phyloP scores from a whole-genome alignment of 1,139 yeast genomes.

The Suhomyces taliae region DNA sequence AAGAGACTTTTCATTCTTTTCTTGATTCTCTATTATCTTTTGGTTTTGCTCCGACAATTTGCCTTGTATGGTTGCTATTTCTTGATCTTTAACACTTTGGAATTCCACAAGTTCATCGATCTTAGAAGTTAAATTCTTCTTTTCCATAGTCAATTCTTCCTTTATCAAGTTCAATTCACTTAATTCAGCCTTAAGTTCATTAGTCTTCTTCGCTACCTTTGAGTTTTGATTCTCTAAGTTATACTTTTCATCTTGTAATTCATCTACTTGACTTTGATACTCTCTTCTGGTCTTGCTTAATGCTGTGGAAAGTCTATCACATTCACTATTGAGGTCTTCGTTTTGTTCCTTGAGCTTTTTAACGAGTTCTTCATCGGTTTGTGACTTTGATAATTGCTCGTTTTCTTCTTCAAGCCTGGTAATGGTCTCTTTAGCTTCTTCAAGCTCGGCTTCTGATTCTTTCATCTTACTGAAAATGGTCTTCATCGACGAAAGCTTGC shows the following conservation, averaged over 20 bases:
- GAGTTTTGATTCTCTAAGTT: slow-evolving; percentile 39
- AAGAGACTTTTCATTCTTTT: not conserved
- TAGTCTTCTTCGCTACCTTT: slow-evolving; percentile 33
- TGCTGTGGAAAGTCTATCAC: slow-evolving; percentile 59
- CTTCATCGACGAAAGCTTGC: slow-evolving; percentile 78
- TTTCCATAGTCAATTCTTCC: slow-evolving; percentile 50
- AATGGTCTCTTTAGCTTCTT: slow-evolving; percentile 46
- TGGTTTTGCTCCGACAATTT: slow-evolving; percentile 3
- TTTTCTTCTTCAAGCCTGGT: slow-evolving; percentile 29
- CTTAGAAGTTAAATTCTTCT: slow-evolving; percentile 39
- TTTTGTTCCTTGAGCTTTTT: slow-evolving; percentile 51
- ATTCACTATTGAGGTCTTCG: slow-evolving; percentile 59
- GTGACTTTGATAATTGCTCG: slow-evolving; percentile 17
- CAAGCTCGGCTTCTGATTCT: slow-evolving; percentile 70
- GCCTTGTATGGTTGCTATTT: slow-evolving; percentile 9
- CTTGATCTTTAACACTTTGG: slow-evolving; percentile 5
- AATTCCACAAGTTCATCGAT: slow-evolving; percentile 47
- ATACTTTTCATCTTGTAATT: slow-evolving; percentile 49
- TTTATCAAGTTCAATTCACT: slow-evolving; percentile 49
- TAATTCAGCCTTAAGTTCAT: slow-evolving; percentile 41
- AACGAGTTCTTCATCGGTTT: slow-evolving; percentile 14
- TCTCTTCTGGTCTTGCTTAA: slow-evolving; percentile 49
- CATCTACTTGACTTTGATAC: slow-evolving; percentile 40
- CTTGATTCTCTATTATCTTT: slow-evolving; percentile 10
- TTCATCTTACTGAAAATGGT: slow-evolving; percentile 73